Base-by-base conservation (phyloP, 2,329 filamentous ascomycete genomes). In the Pezicula neosporulosa region DNA sequence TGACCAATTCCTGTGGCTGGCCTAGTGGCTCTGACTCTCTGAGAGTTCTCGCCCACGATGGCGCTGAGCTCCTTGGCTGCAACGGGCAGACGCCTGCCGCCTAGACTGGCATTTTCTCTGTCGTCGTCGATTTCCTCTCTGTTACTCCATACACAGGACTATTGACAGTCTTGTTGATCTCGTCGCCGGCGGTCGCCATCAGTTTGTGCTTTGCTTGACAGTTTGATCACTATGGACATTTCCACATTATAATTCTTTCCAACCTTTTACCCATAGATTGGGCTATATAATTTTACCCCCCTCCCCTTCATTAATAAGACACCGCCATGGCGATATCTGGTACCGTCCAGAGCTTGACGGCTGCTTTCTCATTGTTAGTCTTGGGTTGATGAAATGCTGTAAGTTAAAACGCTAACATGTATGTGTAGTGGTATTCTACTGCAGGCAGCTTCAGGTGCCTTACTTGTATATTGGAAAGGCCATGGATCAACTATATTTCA, bases 331-430 rank as follows among this genome's bases (percentile, higher is more conserved):
- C 60, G 19, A 59, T 65, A 45, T 55, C 65, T 21, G 60, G 61
- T 58, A 48, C 58, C 36, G 54, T 63, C 33, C 66, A 67, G 58
- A 61, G 62, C 21, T 56, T 67, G 51, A 53, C 55, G 48, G 63
- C 65, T 46, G 65, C 65, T 16, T 68, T 67, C 55, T 62, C 62
- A 47, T 67, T 67, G 66, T 68, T 12, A 54, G 60, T 63, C n/a
- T 27, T 46, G 27, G 38, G 21, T 44, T 19, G 43, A 13, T 18
- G 15, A 15, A 38, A 21, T 44, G 18, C 28, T 46, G 33, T 19
- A 5, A 27, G 37, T 16, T 30, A 10, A 36, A 28, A 44, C 19
- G 36, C 48, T 44, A 37, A 39, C 33, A 19, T 44, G 28, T 24
- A 33, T 47, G 4, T 47, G 39, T 47, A 67, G 66, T 62, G 66